Conservation (phyloP, 2,329 filamentous ascomycete genomes). For the Fusarium abutilonis region DNA sequence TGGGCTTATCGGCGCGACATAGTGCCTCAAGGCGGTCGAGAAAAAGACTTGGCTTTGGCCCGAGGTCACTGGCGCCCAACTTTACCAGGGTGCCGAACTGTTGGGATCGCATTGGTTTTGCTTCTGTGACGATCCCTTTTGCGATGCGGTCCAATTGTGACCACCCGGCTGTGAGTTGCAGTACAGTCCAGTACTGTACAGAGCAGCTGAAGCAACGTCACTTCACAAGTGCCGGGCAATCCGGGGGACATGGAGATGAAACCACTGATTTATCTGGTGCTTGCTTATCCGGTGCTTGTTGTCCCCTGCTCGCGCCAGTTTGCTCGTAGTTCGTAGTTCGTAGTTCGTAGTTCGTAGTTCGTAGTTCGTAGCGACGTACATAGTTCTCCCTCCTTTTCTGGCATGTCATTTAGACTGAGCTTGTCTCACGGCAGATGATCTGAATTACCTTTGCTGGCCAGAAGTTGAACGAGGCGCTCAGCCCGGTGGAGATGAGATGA, state of each 20-base stretch:
- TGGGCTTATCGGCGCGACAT: slow-evolving; percentile 24
- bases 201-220: slow-evolving; percentile 8
- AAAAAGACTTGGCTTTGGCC: slow-evolving; percentile 42
- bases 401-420: slow-evolving; percentile 2
- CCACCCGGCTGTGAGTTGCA: background rate
- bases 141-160: slow-evolving; percentile 27
- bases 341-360: no score
- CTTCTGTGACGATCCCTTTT: slow-evolving; percentile 30
- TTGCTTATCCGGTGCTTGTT: background rate
- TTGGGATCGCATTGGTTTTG: slow-evolving; percentile 29
- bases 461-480: slow-evolving; percentile 23
- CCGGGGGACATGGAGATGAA: background rate
- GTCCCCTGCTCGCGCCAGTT: background rate
- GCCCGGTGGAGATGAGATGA: slow-evolving; percentile 30
- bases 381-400: background rate
- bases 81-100: slow-evolving; percentile 35
- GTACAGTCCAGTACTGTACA: background rate
- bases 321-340: no score
- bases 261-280: background rate
- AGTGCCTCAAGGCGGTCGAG: slow-evolving; percentile 30
- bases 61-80: slow-evolving; percentile 42
- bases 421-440: slow-evolving; percentile 10
- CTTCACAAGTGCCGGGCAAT: slow-evolving; percentile 20
- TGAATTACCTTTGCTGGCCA: slow-evolving; percentile 13
- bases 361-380: no score